Evolutionary conservation across 179 eudicot genomes (phyloP), one percentile per base, ranked within the genome.

Genomic region (Patellifolia procumbens): DNA sequence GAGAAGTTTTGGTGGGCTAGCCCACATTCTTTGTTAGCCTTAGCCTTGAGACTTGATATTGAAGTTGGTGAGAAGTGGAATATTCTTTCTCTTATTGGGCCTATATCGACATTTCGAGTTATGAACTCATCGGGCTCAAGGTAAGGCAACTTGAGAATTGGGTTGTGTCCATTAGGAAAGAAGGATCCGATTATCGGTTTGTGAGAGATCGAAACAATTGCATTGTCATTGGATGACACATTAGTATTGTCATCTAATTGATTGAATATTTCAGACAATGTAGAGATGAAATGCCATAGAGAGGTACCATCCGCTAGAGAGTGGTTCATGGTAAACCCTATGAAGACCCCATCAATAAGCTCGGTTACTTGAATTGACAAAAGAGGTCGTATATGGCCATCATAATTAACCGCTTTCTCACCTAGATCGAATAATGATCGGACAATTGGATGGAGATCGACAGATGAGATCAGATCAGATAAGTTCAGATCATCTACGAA

Each of bases 301-400:
- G 80, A 70, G 7, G 77, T 13, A 6, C 80, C 80, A 72, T 72
- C 83, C 0, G 26, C 77, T 22, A 80, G 1, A 7, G 61, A 70
- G 6, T 80, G 83, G 53, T 76, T 76, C 72, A 81, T 29, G 1
- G 80, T 76, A 60, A 81, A 75, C 43, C 83, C 83, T 9, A 81
- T 45, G 58, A 81, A 81, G 6, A 81, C 52, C 6, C 83, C 80
- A 58, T 81, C 77, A 12, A 46, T 1, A 9, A 80, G 56, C 74
- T 81, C 74, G 0, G 83, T 81, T 2, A 76, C 73, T 70, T 80
- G 67, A 2, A 86, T 26, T 0, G 88, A 69, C 26, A 89, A 29
- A 48, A 89, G n/a, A 7, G 93, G 70, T 69, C 32, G 62, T 49
- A 56, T 42, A 32, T 88, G 93, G 1, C 87, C 89, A 34, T 88